phyloP scores from a whole-genome alignment of 306 rosid species.

The Hippophae rhamnoides region DNA sequence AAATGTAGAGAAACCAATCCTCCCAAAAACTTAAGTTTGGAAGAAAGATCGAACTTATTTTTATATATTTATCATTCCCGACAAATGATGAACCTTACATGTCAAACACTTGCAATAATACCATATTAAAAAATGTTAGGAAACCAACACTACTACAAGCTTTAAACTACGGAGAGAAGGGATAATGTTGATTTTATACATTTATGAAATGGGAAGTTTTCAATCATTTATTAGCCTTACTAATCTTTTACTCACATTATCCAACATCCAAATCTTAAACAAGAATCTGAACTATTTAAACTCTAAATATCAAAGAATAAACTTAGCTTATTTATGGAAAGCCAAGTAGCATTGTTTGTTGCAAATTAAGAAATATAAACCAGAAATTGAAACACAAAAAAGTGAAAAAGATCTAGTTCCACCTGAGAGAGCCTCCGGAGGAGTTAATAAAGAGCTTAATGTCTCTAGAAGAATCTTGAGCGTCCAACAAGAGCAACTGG shows the following conservation, averaged over 20 bases:
- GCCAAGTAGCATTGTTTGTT: neutral
- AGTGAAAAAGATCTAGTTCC: neutral
- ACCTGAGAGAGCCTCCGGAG: conserved; percentile 92
- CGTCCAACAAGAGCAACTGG: conserved; percentile 81
- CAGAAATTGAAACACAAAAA: conserved; percentile 4
- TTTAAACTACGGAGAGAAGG: no score
- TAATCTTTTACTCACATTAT: neutral
- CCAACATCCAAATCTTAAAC: neutral
- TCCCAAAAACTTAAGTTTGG: no score
- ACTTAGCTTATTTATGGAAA: neutral
- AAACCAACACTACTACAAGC: no score
- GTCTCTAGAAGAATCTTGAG: conserved; percentile 69
- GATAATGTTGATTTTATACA: no score
- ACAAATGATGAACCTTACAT: no score
- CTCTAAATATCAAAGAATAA: neutral
- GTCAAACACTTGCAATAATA: no score
- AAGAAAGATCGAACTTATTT: no score
- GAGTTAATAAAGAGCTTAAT: conserved; percentile 82
- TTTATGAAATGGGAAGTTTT: no score
- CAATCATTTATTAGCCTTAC: neutral
- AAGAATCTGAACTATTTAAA: neutral
- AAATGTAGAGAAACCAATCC: no score
- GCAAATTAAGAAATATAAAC: neutral
- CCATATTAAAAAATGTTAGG: no score
- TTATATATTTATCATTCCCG: no score